Percentiles rank a stretch among this genome's conserved stretches.
Conservation (phyloP, 2,329 filamentous ascomycete species). For the Pseudogymnoascus sp. region DNA sequence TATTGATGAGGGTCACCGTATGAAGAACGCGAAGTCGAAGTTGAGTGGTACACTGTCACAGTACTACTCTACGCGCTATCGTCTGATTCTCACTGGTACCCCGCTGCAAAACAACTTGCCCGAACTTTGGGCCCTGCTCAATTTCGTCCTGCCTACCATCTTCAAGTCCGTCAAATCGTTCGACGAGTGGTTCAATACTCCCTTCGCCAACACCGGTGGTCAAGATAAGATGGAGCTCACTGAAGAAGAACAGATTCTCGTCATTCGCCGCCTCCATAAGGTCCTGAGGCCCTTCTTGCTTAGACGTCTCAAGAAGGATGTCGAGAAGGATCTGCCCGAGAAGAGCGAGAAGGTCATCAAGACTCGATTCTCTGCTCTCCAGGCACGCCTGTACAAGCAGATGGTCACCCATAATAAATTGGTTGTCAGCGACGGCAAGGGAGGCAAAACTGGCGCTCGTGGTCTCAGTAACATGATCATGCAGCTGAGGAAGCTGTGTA, state of each 20-base stretch:
- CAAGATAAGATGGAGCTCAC: conserved; percentile 98
- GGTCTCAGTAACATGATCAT: conserved; percentile 99
- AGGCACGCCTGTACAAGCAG: conserved; percentile 92
- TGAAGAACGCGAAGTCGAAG: conserved; percentile 98
- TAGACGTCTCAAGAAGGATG: conserved; percentile 97
- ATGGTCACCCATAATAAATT: conserved; percentile 94
- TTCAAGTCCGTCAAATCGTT: conserved; percentile 99
- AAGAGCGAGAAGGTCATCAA: conserved; percentile 99
- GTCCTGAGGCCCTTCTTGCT: conserved; percentile 94
- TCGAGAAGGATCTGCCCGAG: conserved; percentile 96
- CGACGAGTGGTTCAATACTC: conserved; percentile 99
- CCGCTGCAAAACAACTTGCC: conserved; percentile 94
- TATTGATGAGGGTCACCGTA: conserved; percentile 97
- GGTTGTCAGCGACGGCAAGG: conserved; percentile 89
- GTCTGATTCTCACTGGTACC: conserved; percentile 93
- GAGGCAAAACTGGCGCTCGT: conserved; percentile 86
- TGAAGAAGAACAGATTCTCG: conserved; percentile 98
- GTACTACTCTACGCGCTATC: conserved; percentile 92
- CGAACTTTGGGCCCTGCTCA: conserved; percentile 95
- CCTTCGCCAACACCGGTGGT: conserved; percentile 94
- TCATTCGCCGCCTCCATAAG: conserved; percentile 97
- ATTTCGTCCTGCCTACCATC: conserved; percentile 95
- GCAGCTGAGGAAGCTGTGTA: conserved; percentile 97
- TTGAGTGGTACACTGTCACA: conserved; percentile 88
- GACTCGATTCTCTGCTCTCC: conserved; percentile 92